Percentiles rank a stretch among this genome's conserved stretches.
Evolutionary conservation across 2,329 filamentous ascomycete genomes (phyloP).

Genomic region (Arthrobotrys megalospora): DNA sequence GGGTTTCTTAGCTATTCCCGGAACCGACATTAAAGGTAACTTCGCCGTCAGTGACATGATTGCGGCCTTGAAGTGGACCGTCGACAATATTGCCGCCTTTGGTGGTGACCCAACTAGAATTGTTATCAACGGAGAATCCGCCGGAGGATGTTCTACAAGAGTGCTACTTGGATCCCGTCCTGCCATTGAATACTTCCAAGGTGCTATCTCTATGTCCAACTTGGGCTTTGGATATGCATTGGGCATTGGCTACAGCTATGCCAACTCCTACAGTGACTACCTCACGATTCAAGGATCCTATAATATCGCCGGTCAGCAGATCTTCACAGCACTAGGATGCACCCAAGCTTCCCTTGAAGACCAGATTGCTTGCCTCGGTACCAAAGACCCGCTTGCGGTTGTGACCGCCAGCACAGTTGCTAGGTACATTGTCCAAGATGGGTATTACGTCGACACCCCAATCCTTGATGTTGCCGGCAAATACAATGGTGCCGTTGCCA

Average conservation of each 20-base stretch:
- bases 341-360: conserved; percentile 68
- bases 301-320: conserved; percentile 70
- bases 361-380: conserved; percentile 72
- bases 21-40: conserved; percentile 72
- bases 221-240: conserved; percentile 73
- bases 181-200: conserved; percentile 70
- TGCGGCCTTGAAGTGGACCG: conserved; percentile 63
- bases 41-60: conserved; percentile 63
- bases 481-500: conserved; percentile 67
- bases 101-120: conserved; percentile 63
- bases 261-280: conserved; percentile 74
- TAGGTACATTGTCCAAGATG: conserved; percentile 74
- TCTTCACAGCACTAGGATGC: conserved; percentile 73
- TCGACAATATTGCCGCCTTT: conserved; percentile 62
- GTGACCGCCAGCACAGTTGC: conserved; percentile 68
- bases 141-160: conserved; percentile 72
- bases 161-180: conserved; percentile 72
- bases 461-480: conserved; percentile 66
- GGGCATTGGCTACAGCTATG: conserved; percentile 73
- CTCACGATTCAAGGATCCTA: conserved; percentile 73
- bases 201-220: conserved; percentile 71
- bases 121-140: conserved; percentile 64
- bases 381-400: conserved; percentile 69
- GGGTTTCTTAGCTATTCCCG: conserved; percentile 74
- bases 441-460: conserved; percentile 72